Base-by-base conservation (phyloP, 495 filamentous ascomycete species). In the Polyplosphaeria fusca region DNA sequence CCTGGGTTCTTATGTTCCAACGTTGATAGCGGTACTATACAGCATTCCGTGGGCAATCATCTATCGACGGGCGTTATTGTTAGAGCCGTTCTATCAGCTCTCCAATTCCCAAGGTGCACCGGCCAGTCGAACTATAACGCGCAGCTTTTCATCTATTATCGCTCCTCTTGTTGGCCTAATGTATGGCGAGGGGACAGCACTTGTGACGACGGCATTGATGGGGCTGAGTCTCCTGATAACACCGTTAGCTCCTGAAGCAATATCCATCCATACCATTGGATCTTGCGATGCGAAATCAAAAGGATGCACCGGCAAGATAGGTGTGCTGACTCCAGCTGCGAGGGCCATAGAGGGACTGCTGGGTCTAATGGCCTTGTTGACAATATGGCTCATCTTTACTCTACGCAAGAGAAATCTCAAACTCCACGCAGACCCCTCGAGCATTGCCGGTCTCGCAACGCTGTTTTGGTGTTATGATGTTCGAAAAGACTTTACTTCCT, bases 71-170 rank as follows among this genome's bases (percentile, higher is more conserved):
- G 22, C 25, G 4, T 11, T 19, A 23, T 39, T 4, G 2, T 5
- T 51, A 18, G 47, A 51, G 18, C 28, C 28, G 16, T 51, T 51
- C 30, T 51, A 51, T 22, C 47, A 51, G 28, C 32, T 51, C 7
- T 51, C 47, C 38, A 23, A n/a, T 3, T 12, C 14, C 5, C 12
- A 51, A 12, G 47, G 47, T 12, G 32, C 19, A 11, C 18, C 16
- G 11, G 47, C 32, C 13, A 23, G 16, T 9, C 23, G 47, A 12
- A 39, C 47, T 4, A 11, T 51, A 3, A 51, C 5, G 7, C 9
- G 16, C 2, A 14, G 40, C 2, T 40, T 25, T 20, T 5, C 4
- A 3, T 39, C 27, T 11, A 11, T 38, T 23, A 7, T 23, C 4
- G 16, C 28, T 5, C 32, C 32, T 13, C 16, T 51, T 14, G 2